A percentile compares a stretch with the other conserved stretches of the same genome.
Evolutionary conservation across 2,329 filamentous ascomycete species (phyloP).

Genomic region (Beauveria brongniartii): DNA sequence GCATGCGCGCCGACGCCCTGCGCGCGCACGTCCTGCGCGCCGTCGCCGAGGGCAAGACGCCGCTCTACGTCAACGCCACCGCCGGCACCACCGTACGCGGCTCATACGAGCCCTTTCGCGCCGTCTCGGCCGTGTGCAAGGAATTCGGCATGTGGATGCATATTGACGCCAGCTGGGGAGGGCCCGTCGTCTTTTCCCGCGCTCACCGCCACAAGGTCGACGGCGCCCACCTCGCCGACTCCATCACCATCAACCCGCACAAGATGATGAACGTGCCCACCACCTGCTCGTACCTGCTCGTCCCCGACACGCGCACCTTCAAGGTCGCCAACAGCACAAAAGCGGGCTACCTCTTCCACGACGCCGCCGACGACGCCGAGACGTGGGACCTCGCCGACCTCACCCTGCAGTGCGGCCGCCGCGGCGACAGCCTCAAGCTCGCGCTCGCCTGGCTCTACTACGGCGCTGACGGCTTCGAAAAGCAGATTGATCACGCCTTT

Average conservation of each 20-base stretch:
- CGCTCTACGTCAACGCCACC: slow-evolving; percentile 92
- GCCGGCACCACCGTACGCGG: slow-evolving; percentile 91
- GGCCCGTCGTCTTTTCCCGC: slow-evolving; percentile 69
- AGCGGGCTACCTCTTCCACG: slow-evolving; percentile 79
- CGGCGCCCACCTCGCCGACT: slow-evolving; percentile 69
- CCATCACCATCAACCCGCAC: slow-evolving; percentile 84
- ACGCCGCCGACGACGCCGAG: slow-evolving; percentile 42
- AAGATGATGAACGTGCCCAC: slow-evolving; percentile 93
- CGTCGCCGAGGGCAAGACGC: slow-evolving; percentile 61
- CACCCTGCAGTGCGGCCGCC: slow-evolving; percentile 85
- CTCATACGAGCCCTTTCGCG: slow-evolving; percentile 72
- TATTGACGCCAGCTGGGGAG: slow-evolving; percentile 88
- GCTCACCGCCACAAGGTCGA: slow-evolving; percentile 54
- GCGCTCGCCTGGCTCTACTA: slow-evolving; percentile 88
- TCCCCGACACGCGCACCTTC: slow-evolving; percentile 66
- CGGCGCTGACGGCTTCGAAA: slow-evolving; percentile 64
- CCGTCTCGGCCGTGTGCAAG: slow-evolving; percentile 62
- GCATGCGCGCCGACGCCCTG: slow-evolving; percentile 62
- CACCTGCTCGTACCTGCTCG: slow-evolving; percentile 84
- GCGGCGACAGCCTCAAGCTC: slow-evolving; percentile 79
- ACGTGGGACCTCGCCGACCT: slow-evolving; percentile 87
- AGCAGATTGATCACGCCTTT: slow-evolving; percentile 66
- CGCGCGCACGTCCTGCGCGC: slow-evolving; percentile 54
- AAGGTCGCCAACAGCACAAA: slow-evolving; percentile 77
- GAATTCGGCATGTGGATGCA: slow-evolving; percentile 79